Evolutionary conservation across 75 land plant genomes (phyloP).

Genomic region (Pinus taeda): DNA sequence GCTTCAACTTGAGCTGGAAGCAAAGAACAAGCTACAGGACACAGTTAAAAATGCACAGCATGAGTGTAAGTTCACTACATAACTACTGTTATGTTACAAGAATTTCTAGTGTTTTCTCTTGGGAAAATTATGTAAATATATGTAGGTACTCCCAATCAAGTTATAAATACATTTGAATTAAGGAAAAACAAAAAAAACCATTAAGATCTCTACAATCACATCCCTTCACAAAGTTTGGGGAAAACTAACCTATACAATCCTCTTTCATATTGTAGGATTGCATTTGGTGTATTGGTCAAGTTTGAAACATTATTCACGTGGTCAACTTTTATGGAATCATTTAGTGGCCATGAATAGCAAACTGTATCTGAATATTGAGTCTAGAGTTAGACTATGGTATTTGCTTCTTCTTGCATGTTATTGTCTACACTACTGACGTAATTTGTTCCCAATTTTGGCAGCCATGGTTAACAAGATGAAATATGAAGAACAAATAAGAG

Average conservation of each 20-base stretch:
- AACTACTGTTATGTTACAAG: not conserved
- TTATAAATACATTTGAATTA: not conserved
- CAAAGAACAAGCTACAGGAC: conserved; percentile 36
- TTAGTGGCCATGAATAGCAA: not conserved
- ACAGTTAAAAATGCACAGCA: conserved; percentile 36
- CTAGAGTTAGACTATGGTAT: not conserved
- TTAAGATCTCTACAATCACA: not conserved
- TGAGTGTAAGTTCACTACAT: conserved; percentile 31
- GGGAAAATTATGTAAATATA: not conserved
- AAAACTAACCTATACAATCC: not conserved
- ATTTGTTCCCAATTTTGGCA: conserved; percentile 16
- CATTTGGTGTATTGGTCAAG: not conserved
- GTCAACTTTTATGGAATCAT: not conserved
- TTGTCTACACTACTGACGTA: not conserved
- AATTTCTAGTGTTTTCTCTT: not conserved
- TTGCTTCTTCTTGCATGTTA: not conserved
- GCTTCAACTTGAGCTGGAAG: conserved; percentile 37
- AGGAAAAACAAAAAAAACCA: no score
- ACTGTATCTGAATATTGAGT: conserved; percentile 1
- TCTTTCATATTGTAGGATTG: not conserved
- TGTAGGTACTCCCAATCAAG: not conserved
- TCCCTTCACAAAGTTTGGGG: not conserved
- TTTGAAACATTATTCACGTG: not conserved
- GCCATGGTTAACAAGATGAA: conserved; percentile 34
- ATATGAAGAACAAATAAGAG: conserved; percentile 36